phyloP scores from a whole-genome alignment of 768 basidiomycete genomes.

The Leccinum ochraceum region DNA sequence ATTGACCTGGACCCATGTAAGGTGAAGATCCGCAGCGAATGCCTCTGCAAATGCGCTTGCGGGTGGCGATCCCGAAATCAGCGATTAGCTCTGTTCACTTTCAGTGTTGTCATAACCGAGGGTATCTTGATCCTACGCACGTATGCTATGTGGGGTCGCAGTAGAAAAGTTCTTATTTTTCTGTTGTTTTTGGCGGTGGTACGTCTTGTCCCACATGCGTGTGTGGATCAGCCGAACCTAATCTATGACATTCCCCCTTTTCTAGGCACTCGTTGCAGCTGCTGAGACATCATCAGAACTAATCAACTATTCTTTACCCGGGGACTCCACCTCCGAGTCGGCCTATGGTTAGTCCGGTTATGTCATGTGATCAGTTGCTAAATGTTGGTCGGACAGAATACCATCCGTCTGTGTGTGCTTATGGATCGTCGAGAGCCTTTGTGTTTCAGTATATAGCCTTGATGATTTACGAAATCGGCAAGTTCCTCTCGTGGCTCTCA shows the following conservation, averaged over 20 bases:
- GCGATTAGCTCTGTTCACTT: no score
- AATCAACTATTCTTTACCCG: background rate
- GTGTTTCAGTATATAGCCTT: slow-evolving; percentile 17
- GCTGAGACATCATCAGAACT: background rate
- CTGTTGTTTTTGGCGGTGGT: slow-evolving; percentile 21
- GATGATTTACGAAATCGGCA: slow-evolving; percentile 22
- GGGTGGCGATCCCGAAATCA: no score
- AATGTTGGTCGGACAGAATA: slow-evolving; percentile 11
- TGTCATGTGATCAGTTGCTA: background rate
- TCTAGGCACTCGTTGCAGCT: slow-evolving; percentile 19
- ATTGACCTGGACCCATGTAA: slow-evolving; percentile 73
- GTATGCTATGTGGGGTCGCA: slow-evolving; percentile 30
- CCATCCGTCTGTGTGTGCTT: slow-evolving; percentile 20
- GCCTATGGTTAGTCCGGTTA: no score
- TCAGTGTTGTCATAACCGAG: no score
- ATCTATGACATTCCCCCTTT: background rate
- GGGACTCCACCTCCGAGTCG: no score
- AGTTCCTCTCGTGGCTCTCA: background rate
- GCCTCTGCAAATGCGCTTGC: no score
- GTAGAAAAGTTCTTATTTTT: slow-evolving; percentile 13
- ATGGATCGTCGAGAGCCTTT: slow-evolving; percentile 17
- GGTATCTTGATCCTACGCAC: slow-evolving; percentile 17
- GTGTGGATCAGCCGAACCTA: no score
- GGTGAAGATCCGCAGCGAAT: slow-evolving; percentile 58
- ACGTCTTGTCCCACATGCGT: background rate